Percentiles rank a stretch among this genome's conserved stretches.
phyloP scores from a whole-genome alignment of 768 basidiomycete genomes.

The Hysterangium stoloniferum region DNA sequence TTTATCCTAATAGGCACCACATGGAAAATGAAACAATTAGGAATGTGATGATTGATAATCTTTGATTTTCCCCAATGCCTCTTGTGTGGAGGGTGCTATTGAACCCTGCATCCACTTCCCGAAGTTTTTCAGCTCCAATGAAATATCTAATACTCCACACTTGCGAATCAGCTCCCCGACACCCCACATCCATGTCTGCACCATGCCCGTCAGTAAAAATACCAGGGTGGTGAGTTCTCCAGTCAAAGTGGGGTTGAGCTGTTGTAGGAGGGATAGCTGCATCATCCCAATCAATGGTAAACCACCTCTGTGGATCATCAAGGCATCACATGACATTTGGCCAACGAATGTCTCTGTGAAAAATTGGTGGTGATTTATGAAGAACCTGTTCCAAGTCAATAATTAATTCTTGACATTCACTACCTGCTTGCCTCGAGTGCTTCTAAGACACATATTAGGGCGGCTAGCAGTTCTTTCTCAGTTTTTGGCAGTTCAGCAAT shows the following conservation, averaged over 20 bases:
- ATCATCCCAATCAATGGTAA: too few species aligned
- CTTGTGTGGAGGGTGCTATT: not conserved
- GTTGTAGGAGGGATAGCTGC: not conserved
- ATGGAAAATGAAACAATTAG: too few species aligned
- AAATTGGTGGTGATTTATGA: too few species aligned
- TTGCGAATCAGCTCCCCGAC: too few species aligned
- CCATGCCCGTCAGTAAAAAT: not conserved
- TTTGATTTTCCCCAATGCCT: not conserved
- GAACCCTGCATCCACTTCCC: not conserved
- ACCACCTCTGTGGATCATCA: not conserved
- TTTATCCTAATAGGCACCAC: too few species aligned
- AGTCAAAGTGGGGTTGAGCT: not conserved
- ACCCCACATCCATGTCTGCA: too few species aligned
- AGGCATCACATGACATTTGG: not conserved
- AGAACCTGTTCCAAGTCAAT: too few species aligned
- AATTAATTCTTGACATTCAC: not conserved
- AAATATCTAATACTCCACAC: not conserved
- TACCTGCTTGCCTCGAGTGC: not conserved
- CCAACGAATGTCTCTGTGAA: not conserved
- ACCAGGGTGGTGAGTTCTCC: not conserved
- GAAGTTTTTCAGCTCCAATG: not conserved
- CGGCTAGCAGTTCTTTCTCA: not conserved
- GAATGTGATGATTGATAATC: not conserved
- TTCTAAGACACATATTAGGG: not conserved
- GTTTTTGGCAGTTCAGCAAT: not conserved